Evolutionary conservation across 2,329 filamentous ascomycete genomes (phyloP).

Genomic region (Hymenoscyphus repandus): DNA sequence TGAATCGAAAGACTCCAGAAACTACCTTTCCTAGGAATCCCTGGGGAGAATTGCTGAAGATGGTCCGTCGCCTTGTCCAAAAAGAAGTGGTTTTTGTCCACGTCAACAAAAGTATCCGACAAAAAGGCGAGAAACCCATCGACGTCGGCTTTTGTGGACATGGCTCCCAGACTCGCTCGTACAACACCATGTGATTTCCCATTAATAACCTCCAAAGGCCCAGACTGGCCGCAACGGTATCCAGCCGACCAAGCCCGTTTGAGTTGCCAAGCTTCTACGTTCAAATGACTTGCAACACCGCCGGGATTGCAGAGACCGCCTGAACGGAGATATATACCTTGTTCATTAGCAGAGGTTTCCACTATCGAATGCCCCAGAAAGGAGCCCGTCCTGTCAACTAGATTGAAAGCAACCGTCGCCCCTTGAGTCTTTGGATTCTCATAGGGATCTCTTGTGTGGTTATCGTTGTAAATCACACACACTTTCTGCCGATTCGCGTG

Average conservation of each 20-base stretch:
- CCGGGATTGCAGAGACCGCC: conserved; percentile 90
- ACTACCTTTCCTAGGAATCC: too few species aligned
- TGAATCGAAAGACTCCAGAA: too few species aligned
- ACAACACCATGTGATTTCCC: conserved; percentile 86
- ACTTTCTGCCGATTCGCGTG: conserved; percentile 56
- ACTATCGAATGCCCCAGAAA: conserved; percentile 78
- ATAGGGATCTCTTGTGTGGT: conserved; percentile 28
- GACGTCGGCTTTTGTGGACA: conserved; percentile 76
- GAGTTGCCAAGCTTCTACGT: conserved; percentile 74
- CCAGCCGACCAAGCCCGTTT: conserved; percentile 77
- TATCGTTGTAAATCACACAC: conserved; percentile 28
- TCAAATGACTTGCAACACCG: conserved; percentile 67
- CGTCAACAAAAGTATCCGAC: conserved; percentile 37
- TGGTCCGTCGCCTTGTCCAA: too few species aligned
- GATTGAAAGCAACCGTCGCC: conserved; percentile 78
- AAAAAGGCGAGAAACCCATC: conserved; percentile 66
- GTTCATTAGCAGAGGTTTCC: conserved; percentile 77
- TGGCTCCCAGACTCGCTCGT: conserved; percentile 78
- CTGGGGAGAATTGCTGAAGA: too few species aligned
- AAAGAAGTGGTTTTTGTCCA: too few species aligned
- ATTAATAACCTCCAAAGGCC: conserved; percentile 60
- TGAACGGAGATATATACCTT: conserved; percentile 76
- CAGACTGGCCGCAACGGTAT: conserved; percentile 77
- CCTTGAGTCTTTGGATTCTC: conserved; percentile 42
- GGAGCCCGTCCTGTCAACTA: conserved; percentile 61